phyloP scores from a whole-genome alignment of 148 eudicot species.

The Rhododendron williamsianum region DNA sequence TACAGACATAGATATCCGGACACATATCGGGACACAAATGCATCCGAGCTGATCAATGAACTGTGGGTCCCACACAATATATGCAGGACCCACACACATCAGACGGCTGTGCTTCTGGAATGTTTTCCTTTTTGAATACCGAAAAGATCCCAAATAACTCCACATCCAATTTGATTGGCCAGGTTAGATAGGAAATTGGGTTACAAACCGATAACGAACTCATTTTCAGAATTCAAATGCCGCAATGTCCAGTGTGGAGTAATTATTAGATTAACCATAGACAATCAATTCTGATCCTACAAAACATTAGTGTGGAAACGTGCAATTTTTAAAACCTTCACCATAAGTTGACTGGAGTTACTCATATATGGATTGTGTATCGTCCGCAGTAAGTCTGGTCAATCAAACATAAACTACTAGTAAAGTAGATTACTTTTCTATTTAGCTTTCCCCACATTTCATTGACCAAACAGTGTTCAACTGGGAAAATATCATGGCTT shows the following conservation, averaged over 20 bases:
- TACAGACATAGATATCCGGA: not conserved
- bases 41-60: not conserved
- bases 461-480: slow-evolving; percentile 5
- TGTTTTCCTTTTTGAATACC: not conserved
- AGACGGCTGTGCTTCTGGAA: not conserved
- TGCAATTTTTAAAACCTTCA: not conserved
- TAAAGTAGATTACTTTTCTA: not conserved
- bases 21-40: not conserved
- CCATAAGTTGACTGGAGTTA: not conserved
- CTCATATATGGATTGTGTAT: not conserved
- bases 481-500: slow-evolving; percentile 14
- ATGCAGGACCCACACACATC: not conserved
- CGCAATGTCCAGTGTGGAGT: not conserved
- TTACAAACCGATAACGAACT: not conserved
- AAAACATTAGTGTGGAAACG: not conserved
- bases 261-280: not conserved
- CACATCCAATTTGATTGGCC: not conserved
- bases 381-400: not conserved
- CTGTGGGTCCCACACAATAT: no score
- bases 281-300: not conserved
- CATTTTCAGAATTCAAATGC: not conserved
- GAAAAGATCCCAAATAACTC: not conserved
- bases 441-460: not conserved
- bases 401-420: not conserved
- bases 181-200: not conserved